phyloP scores from a whole-genome alignment of 176 grass and related monocot genomes.

The Zea luxurians region DNA sequence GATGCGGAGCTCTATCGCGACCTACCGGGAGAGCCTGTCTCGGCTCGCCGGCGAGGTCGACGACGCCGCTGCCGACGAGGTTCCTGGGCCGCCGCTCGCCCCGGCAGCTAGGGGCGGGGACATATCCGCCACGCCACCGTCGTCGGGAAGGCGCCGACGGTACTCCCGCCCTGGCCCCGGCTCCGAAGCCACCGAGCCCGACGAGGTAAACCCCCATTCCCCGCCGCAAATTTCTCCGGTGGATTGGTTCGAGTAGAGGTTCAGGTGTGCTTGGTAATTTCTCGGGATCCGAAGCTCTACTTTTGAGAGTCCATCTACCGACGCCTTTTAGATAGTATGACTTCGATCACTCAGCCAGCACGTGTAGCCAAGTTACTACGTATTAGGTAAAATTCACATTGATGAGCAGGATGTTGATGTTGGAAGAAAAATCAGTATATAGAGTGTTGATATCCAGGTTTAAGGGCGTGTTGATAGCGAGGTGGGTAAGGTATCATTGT shows the following conservation, averaged over 20 bases:
- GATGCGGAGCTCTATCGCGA: constrained; percentile 84
- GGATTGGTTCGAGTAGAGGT: neutral
- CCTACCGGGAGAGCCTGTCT: constrained; percentile 83
- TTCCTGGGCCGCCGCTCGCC: neutral
- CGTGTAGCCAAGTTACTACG: neutral
- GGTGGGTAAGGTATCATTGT: neutral
- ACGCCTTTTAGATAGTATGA: neutral
- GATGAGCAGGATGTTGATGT: neutral
- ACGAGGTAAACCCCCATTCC: constrained; percentile 51
- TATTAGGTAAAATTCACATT: neutral
- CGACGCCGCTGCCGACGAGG: constrained; percentile 67
- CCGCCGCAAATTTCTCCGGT: neutral
- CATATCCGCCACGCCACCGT: constrained; percentile 17
- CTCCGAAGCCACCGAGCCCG: constrained; percentile 43
- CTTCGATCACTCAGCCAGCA: neutral
- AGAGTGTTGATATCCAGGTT: neutral
- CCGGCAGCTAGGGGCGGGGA: constrained; percentile 2
- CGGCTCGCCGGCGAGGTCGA: constrained; percentile 85
- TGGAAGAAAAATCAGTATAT: neutral
- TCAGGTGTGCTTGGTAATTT: neutral
- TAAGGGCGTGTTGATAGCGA: neutral
- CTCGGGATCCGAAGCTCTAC: neutral
- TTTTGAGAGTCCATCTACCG: neutral
- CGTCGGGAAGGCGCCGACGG: constrained; percentile 45
- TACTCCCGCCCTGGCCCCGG: constrained; percentile 46